These are phyloP conservation scores for Chrysopogon serrulatus DNA, from an alignment of 176 grass and related monocot genomes.

Conservation along the genomic window DNA sequence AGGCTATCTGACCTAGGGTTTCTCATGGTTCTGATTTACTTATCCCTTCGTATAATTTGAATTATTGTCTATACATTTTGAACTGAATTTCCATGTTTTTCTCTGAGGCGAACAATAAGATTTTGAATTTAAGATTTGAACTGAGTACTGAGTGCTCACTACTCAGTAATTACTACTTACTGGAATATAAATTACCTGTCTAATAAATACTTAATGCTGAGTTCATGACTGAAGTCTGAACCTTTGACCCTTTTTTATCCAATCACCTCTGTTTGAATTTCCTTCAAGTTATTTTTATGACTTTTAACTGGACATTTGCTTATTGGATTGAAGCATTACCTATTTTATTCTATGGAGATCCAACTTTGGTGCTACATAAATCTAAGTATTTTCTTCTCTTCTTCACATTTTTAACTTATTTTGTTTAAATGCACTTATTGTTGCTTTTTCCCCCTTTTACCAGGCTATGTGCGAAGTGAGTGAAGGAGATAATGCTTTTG, in stretches of 20 bases:
- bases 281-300: neutral
- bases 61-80: neutral
- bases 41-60: neutral
- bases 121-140: neutral
- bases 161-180: neutral
- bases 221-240: neutral
- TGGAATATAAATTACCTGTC: neutral
- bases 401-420: neutral
- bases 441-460: conserved; percentile 1
- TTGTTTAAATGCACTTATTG: neutral
- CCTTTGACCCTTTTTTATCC: neutral
- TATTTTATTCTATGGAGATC: neutral
- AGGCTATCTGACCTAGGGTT: neutral
- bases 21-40: neutral
- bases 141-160: neutral
- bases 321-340: neutral
- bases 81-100: neutral
- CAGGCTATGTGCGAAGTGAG: conserved; percentile 69
- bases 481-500: conserved; percentile 70
- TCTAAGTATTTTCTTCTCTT: neutral
- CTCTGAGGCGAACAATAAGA: neutral
- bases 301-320: neutral
- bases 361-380: neutral
- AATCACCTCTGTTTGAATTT: neutral
- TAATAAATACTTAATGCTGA: neutral